Conservation (phyloP, 2,329 filamentous ascomycete genomes). For the Canariomyces notabilis region DNA sequence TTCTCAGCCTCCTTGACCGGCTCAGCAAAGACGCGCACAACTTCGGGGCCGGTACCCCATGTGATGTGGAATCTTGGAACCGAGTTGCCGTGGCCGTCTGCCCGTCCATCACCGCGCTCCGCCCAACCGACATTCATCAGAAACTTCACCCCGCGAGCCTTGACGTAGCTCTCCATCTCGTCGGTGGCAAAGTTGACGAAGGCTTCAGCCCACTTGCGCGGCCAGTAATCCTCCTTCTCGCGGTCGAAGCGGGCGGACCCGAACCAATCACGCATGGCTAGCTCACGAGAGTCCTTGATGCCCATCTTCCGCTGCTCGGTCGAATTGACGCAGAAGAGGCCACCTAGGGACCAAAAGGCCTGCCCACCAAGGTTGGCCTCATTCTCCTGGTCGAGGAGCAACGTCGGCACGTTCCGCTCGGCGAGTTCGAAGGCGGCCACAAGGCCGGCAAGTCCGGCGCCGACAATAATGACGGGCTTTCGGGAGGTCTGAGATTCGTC, state of each 20-base stretch:
- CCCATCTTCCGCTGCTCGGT: slow-evolving; percentile 52
- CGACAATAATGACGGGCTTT: slow-evolving; percentile 50
- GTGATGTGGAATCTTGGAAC: slow-evolving; percentile 59
- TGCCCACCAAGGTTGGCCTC: slow-evolving; percentile 53
- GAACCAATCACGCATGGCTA: slow-evolving; percentile 57
- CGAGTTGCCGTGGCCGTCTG: slow-evolving; percentile 56
- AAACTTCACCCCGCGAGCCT: slow-evolving; percentile 48
- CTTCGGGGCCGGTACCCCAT: slow-evolving; percentile 58
- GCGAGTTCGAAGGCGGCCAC: slow-evolving; percentile 55
- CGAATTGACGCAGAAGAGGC: slow-evolving; percentile 56
- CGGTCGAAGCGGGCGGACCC: slow-evolving; percentile 55
- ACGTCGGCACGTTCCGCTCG: slow-evolving; percentile 42
- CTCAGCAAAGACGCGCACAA: slow-evolving; percentile 53
- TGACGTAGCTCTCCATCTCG: slow-evolving; percentile 55
- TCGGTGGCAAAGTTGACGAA: slow-evolving; percentile 58
- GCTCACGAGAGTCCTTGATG: slow-evolving; percentile 52
- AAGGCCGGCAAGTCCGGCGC: slow-evolving; percentile 54
- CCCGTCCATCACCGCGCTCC: slow-evolving; percentile 51
- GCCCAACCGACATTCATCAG: slow-evolving; percentile 55
- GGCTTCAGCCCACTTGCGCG: slow-evolving; percentile 56
- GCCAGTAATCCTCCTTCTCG: slow-evolving; percentile 52
- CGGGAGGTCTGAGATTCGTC: background rate
- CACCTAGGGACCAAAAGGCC: slow-evolving; percentile 60
- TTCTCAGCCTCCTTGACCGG: slow-evolving; percentile 49
- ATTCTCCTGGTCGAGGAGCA: slow-evolving; percentile 57